Evolutionary conservation across 176 grass and related monocot genomes (phyloP), one percentile per base, ranked within the genome.

Genomic region (Ensete ventricosum): DNA sequence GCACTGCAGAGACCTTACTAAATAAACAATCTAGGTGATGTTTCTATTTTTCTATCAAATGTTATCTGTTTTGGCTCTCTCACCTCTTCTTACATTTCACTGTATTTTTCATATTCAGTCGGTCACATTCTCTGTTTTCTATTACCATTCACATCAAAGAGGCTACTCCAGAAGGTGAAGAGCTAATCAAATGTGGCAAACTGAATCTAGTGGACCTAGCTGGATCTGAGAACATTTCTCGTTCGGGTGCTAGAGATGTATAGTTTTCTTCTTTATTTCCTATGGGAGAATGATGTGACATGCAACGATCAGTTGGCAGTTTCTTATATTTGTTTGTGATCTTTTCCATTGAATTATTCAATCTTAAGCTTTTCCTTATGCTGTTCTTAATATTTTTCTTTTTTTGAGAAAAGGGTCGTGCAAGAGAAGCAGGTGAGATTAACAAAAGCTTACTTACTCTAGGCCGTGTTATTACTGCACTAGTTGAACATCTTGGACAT

Each of bases 131-230:
- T 74, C 86, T 99, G 11, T 99, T 95, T 82, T 95, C 96, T 49
- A 99, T 99, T 59, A 99, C 96, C 25, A 99, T 99, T 68, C 96
- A 99, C 70, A 99, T 99, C 17, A 99, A 99, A 84, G 96, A 99
- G 88, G 86, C 96, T 62, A 99, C 96, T 20, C 96, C 96, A 55
- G 96, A 99, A 88, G 96, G 96, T 70, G 96, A 94, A 91, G 96
- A 99, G 51, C 64, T 99, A 52, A 99, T 99, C 73, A 99, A 99
- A 75, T 99, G 96, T 14, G 96, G 96, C 23, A 99, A 99, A 80
- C 29, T 99, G 50, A 99, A 99, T 83, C 74, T 99, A 7, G 96
- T 99, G 52, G 96, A 99, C 52, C 77, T 99, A 64, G 96, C 96
- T 84, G 96, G 96, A 43, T 99, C 96, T 1, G 96, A 99, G 79